Base-by-base conservation (phyloP, 352 stramenopile genomes). In the Globisporangium heterothallicum region DNA sequence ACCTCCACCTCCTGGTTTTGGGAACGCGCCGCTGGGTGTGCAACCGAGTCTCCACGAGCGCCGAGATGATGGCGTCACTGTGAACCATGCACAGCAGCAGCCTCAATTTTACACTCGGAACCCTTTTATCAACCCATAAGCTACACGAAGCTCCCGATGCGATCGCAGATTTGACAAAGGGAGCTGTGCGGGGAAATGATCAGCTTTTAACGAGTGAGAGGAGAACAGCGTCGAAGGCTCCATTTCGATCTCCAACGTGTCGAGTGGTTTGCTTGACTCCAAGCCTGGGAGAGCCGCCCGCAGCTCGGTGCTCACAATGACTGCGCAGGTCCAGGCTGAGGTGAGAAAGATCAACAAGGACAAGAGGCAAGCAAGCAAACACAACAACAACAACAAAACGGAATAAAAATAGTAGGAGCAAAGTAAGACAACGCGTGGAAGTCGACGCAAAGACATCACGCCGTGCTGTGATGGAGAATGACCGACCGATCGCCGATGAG, bases 61-160 rank as follows among this genome's bases (percentile, higher is more conserved):
- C 22, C 34, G 42, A 13, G 61, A 42, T 25, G 41, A 34, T 43
- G 47, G 22, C 4, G 21, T 19, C 10, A 18, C 6, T 38, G 30
- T 6, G 25, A 27, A 5, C 16, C 22, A 55, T 65, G 18, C 60
- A 64, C 52, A 44, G 24, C 57, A 63, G 22, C 57, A 34, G n/a
- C 59, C 46, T 32, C 63, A 51, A 21, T 71, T 83, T 27, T 74
- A 68, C 59, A 79, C 69, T 46, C 62, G 69, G 0, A 86, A 84
- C 36, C 70, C 72, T 45, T 88, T 85, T 53, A 62, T 85, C 21
- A 87, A 84, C 35, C 66, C 75, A 40, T 86, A 86, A 60, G 30
- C 32, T 21, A 19, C 8, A 24, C 21, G 42, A 46, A 32, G 51
- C 42, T 16, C 34, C 32, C 10, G 18, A n/a, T 32, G 30, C 13